Evolutionary conservation across 2,329 filamentous ascomycete species (phyloP), one percentile per base, ranked within the genome.

Genomic region (Ramularia endophylla): DNA sequence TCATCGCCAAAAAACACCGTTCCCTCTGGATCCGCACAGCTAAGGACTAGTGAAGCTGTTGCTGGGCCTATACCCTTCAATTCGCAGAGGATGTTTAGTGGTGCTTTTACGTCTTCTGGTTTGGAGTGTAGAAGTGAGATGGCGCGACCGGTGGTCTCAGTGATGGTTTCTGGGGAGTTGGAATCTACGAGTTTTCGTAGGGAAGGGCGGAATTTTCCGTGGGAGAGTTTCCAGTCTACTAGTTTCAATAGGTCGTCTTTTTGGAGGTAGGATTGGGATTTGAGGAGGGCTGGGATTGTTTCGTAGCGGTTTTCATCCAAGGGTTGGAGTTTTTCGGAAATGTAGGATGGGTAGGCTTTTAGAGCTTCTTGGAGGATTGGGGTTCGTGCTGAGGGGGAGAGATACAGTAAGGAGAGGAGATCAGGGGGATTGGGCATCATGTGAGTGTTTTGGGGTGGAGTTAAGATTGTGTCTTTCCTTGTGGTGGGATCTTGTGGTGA

Each of bases 1-100:
- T 92, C 86, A 56, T 94, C 87, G 2, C 81, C 84, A 64, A 90
- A 90, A 69, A 90, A 90, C 2, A 85, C 74, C 36, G 81, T 70
- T 9, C 65, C 63, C 0, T 68, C 61, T 0, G 81, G 73, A 45
- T 80, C 73, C 49, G 80, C 74, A 4, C 83, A 76, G 4, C 81
- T 75, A 2, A 92, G 71, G 1, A 90, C 65, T 22, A 92, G 73
- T 1, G 83, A 86, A 0, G 84, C 85, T 1, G 85, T 90, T 6
- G 86, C 86, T 1, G 86, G 85, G 0, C 86, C 86, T 47, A 94
- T 78, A 25, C 86, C 86, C 48, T 72, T 81, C n/a, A 92, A 67
- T 41, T 70, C 70, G 1, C 70, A 71, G 8, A 89, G 67, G 1
- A 65, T 63, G 3, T 70, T 69, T 5, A 86, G 57, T 3, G 78